A percentile compares a stretch with the other conserved stretches of the same genome.
Evolutionary conservation across 2,329 filamentous ascomycete species (phyloP).

Genomic region (Paracoccidioides lutzii): DNA sequence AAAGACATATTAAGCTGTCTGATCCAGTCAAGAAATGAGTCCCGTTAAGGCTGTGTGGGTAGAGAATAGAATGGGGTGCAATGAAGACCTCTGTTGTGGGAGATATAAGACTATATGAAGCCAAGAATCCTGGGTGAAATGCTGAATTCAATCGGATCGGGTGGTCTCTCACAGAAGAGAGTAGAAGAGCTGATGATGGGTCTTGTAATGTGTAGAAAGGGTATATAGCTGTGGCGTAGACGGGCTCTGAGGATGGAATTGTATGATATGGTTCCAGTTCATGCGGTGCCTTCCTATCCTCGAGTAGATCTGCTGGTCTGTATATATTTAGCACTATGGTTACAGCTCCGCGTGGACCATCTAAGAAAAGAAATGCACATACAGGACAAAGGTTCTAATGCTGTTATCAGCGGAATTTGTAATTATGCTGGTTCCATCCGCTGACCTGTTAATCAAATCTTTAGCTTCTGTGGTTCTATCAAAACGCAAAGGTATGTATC

Average conservation of each 20-base stretch:
- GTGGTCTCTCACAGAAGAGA: conserved; percentile 41
- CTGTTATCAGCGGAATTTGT: conserved; percentile 40
- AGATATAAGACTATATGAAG: conserved; percentile 43
- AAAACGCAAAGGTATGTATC: background rate
- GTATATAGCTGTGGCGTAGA: conserved; percentile 42
- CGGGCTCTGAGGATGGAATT: conserved; percentile 35
- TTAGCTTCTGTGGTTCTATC: background rate
- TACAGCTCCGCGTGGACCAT: background rate
- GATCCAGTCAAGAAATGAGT: conserved; percentile 46
- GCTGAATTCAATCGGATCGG: conserved; percentile 46
- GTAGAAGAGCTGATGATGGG: conserved; percentile 35
- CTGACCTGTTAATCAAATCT: conserved; percentile 24
- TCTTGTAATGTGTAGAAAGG: conserved; percentile 43
- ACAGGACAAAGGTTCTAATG: conserved; percentile 44
- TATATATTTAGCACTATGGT: background rate
- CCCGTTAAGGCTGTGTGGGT: conserved; percentile 32
- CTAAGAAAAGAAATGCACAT: conserved; percentile 12
- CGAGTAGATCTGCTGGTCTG: conserved; percentile 38
- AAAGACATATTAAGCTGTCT: conserved; percentile 41
- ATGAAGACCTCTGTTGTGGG: conserved; percentile 45
- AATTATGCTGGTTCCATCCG: conserved; percentile 46
- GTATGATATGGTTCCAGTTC: conserved; percentile 35
- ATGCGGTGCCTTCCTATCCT: conserved; percentile 23
- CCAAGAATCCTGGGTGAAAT: conserved; percentile 35
- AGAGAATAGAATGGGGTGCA: conserved; percentile 43